Conservation (phyloP, 2,329 filamentous ascomycete species). For the Celoporthe dispersa region DNA sequence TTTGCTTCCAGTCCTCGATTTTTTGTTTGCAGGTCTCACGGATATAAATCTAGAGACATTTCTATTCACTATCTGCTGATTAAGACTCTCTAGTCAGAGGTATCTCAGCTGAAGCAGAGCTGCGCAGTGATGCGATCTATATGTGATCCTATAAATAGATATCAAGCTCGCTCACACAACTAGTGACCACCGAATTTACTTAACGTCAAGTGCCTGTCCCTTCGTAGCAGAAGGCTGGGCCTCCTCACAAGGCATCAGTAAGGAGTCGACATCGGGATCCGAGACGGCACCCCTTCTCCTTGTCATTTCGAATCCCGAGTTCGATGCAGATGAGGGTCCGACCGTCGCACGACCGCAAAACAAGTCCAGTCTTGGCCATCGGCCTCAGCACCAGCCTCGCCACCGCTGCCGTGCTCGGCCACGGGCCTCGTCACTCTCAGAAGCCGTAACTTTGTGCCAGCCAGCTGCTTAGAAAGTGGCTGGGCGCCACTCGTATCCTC, state of each 20-base stretch:
- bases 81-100: too few species aligned
- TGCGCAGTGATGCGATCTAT: too few species aligned
- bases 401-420: not conserved
- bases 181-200: not conserved
- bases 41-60: too few species aligned
- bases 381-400: not conserved
- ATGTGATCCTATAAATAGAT: too few species aligned
- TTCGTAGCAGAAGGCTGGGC: not conserved
- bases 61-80: too few species aligned
- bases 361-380: not conserved
- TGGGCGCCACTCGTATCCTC: not conserved
- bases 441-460: not conserved
- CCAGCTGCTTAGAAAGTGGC: not conserved
- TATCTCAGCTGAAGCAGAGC: too few species aligned
- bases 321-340: not conserved
- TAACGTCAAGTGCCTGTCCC: not conserved
- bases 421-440: not conserved
- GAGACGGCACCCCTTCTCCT: not conserved
- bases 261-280: not conserved
- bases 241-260: not conserved
- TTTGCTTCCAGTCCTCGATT: too few species aligned
- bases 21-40: too few species aligned
- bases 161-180: too few species aligned
- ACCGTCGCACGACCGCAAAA: not conserved
- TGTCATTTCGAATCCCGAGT: not conserved